These are phyloP conservation scores for Crithidia fasciculata DNA, from an alignment of 208 protist genomes.

Conservation along the genomic window DNA sequence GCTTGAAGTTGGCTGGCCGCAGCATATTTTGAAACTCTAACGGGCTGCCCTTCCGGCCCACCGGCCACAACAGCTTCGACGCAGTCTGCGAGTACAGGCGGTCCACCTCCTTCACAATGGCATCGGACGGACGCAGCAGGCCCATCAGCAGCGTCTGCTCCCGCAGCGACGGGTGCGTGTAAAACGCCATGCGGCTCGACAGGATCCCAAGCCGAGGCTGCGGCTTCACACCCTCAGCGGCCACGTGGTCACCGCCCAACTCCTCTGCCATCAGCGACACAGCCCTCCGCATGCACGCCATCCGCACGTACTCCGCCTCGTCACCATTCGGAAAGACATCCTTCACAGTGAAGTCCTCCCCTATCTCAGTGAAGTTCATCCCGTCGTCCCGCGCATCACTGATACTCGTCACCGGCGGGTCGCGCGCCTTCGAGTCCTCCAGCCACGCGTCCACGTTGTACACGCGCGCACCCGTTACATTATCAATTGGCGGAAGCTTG, in stretches of 20 bases:
- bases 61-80: not conserved
- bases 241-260: not conserved
- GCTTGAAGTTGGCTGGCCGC: conserved; percentile 2
- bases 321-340: not conserved
- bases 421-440: not conserved
- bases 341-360: not conserved
- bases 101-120: conserved; percentile 1
- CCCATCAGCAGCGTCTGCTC: conserved; percentile 23
- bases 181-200: conserved; percentile 17
- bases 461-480: not conserved
- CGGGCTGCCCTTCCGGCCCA: not conserved
- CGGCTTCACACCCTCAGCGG: not conserved
- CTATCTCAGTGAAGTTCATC: not conserved
- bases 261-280: not conserved
- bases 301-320: not conserved
- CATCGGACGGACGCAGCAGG: conserved; percentile 13
- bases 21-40: not conserved
- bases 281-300: conserved; percentile 4
- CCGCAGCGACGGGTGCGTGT: not conserved
- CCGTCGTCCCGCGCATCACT: not conserved
- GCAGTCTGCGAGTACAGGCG: conserved; percentile 7
- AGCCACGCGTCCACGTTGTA: conserved; percentile 19
- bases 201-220: conserved; percentile 10
- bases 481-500: not conserved
- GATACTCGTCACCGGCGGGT: not conserved